Evolutionary conservation across 495 filamentous ascomycete genomes (phyloP).

Genomic region (Staphylotrichum longicolle): DNA sequence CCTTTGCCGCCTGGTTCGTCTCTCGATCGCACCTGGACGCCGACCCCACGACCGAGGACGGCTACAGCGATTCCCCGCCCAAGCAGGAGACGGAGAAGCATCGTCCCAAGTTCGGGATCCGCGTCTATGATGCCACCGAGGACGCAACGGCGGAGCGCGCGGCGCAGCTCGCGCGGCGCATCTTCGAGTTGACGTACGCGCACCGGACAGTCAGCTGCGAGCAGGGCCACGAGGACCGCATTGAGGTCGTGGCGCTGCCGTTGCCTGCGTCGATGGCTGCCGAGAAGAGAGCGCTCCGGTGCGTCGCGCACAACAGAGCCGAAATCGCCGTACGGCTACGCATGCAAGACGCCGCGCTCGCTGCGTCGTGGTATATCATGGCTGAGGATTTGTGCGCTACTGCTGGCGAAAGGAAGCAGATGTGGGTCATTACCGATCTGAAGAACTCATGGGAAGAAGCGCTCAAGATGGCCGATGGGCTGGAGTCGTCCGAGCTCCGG

Average conservation of each 20-base stretch:
- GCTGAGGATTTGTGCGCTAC: neutral
- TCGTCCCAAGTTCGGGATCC: neutral
- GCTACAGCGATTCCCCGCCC: neutral
- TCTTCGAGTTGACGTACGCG: neutral
- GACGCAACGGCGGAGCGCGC: neutral
- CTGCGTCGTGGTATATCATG: neutral
- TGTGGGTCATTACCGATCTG: neutral
- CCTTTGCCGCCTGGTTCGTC: no score
- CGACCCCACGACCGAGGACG: neutral
- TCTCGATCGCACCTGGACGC: no score
- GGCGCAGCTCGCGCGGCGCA: neutral
- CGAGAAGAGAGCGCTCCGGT: neutral
- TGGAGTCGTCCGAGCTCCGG: neutral
- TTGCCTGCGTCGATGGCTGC: neutral
- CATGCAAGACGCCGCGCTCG: neutral
- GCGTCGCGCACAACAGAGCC: neutral
- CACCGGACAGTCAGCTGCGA: neutral
- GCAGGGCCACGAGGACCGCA: neutral
- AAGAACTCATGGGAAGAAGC: neutral
- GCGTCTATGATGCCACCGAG: neutral
- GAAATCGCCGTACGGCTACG: neutral
- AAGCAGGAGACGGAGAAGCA: neutral
- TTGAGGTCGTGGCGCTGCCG: neutral
- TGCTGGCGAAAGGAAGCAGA: neutral
- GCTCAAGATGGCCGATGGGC: neutral